phyloP scores from a whole-genome alignment of 306 rosid species.

The Vicia sativa region DNA sequence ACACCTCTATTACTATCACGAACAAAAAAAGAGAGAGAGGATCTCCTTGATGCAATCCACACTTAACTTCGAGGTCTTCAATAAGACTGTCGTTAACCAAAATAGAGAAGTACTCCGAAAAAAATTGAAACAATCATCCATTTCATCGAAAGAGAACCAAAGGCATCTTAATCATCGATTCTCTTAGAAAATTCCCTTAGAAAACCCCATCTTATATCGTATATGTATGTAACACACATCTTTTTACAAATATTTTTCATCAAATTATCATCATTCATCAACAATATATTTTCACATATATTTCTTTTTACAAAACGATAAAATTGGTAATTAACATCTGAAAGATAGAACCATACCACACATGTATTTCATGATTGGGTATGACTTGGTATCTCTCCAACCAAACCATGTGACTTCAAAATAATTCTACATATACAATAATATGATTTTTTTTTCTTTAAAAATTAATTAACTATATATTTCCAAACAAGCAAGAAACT shows the following conservation, averaged over 20 bases:
- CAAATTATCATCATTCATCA: background rate
- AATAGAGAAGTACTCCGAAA: too few relatives aligned
- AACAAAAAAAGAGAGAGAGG: too few relatives aligned
- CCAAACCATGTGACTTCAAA: conserved; percentile 13
- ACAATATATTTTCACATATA: background rate
- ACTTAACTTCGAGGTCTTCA: too few relatives aligned
- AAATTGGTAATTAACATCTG: background rate
- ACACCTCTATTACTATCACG: too few relatives aligned
- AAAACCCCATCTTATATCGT: too few relatives aligned
- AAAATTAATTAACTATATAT: background rate
- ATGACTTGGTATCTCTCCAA: conserved; percentile 1
- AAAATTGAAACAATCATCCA: too few relatives aligned
- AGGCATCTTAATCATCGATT: too few relatives aligned
- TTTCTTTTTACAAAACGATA: background rate
- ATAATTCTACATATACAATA: background rate
- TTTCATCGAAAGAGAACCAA: too few relatives aligned
- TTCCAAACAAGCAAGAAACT: background rate
- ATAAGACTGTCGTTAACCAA: too few relatives aligned
- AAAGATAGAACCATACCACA: conserved; percentile 20
- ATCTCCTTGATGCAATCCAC: too few relatives aligned
- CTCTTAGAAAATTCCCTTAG: too few relatives aligned
- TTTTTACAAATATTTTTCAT: background rate
- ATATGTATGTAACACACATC: background rate
- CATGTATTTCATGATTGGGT: conserved; percentile 35
- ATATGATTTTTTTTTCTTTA: background rate